These are phyloP conservation scores for Zea luxurians DNA, from an alignment of 176 grass and related monocot genomes.

Conservation along the genomic window DNA sequence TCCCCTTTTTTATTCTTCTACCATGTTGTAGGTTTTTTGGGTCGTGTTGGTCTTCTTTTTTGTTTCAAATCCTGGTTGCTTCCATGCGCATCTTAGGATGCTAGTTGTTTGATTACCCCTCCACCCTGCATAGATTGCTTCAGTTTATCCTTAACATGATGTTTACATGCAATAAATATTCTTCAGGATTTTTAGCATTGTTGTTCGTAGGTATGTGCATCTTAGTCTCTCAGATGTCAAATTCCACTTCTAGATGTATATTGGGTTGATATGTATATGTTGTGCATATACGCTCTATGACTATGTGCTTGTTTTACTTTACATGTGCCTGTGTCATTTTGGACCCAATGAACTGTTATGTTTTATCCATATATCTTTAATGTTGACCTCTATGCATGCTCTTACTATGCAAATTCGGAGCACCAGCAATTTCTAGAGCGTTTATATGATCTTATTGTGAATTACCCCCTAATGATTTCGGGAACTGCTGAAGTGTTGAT, in stretches of 20 bases:
- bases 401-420: slow-evolving; percentile 55
- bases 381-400: slow-evolving; percentile 12
- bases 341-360: not conserved
- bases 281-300: not conserved
- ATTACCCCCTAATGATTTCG: slow-evolving; percentile 92
- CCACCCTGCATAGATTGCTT: too few relatives aligned
- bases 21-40: too few relatives aligned
- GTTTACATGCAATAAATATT: not conserved
- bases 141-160: not conserved
- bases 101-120: too few relatives aligned
- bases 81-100: too few relatives aligned
- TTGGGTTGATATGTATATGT: not conserved
- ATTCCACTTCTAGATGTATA: slow-evolving; percentile 15
- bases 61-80: too few relatives aligned
- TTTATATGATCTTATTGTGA: slow-evolving; percentile 55
- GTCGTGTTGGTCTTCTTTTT: too few relatives aligned
- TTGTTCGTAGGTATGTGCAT: not conserved
- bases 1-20: too few relatives aligned
- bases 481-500: slow-evolving; percentile 58
- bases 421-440: slow-evolving; percentile 85
- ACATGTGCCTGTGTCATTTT: not conserved
- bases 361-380: not conserved
- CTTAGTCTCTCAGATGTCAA: not conserved
- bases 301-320: not conserved
- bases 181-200: not conserved